Base-by-base conservation (phyloP, 2,329 filamentous ascomycete species). In the Colletotrichum sp. region DNA sequence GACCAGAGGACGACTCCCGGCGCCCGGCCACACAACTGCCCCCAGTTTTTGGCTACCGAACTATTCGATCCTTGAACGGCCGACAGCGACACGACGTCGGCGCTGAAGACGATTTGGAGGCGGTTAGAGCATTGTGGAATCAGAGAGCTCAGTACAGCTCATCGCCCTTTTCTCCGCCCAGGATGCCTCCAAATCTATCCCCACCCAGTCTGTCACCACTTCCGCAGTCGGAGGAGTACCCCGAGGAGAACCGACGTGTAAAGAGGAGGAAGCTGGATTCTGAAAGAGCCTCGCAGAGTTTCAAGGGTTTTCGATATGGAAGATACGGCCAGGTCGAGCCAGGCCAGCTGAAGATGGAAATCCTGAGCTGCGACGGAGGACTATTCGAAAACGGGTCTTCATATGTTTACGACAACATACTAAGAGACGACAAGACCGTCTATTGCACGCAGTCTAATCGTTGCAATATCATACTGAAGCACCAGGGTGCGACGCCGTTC, bases 391-490 rank as follows among this genome's bases (percentile, higher is more conserved):
- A 93, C 77, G 91, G 93, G 79, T 85, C 88, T 71, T 85, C 88
- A 13, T 94, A 95, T 78, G 90, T 90, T 15, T 92, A 93, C 24
- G 94, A 96, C 79, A 98, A 98, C 82, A 93, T 98, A 32, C 88
- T 99, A 77, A 92, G 91, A 79, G 93, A 96, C 82, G 95, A 99
- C 84, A 89, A 89, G 74, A 94, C 94, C 13, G 95, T 98, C 4
- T 99, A 98, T 82, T 98, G 96, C 85, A 98, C 96, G 48, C 95
- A 96, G 82, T 93, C 92, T n/a, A 94, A 94, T 77, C 91, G 93
- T 74, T 98, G 96, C 86, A 98, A 98, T 81, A 92, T 99, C 79
- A 89, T 99, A 15, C 85, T 99, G 72, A 92, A 92, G 74, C 96
- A 99, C 82, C 92, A 94, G 78, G 95, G 94, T 60, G 92, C 92